Evolutionary conservation across 768 basidiomycete genomes (phyloP).

Genomic region (Ramaria rubella): DNA sequence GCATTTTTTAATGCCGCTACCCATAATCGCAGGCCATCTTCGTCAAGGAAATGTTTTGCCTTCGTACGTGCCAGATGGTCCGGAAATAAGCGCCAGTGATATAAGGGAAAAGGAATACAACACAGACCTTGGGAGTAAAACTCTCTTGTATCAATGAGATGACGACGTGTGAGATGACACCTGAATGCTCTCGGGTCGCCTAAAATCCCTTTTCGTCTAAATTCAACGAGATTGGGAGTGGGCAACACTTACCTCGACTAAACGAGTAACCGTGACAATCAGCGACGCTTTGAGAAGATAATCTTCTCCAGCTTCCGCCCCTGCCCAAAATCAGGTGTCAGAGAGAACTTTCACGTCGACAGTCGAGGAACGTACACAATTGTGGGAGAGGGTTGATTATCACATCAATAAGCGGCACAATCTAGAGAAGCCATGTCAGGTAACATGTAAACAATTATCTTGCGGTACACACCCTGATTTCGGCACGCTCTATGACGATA

Average conservation of each 20-base stretch:
- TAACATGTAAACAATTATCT: neutral
- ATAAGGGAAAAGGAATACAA: conserved; percentile 11
- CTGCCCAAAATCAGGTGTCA: too few relatives aligned
- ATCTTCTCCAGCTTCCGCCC: conserved; percentile 61
- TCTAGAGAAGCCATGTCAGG: conserved; percentile 34
- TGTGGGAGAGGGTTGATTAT: conserved; percentile 61
- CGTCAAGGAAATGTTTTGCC: conserved; percentile 66
- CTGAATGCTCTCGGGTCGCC: conserved; percentile 63
- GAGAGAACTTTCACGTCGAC: conserved; percentile 11
- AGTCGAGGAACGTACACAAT: conserved; percentile 49
- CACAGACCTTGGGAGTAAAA: conserved; percentile 44
- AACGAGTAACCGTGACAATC: conserved; percentile 59
- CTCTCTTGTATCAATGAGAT: conserved; percentile 62
- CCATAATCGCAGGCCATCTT: conserved; percentile 77
- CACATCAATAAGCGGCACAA: conserved; percentile 55
- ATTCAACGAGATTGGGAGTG: too few relatives aligned
- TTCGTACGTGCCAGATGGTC: conserved; percentile 25
- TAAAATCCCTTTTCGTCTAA: too few relatives aligned
- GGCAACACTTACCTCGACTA: conserved; percentile 60
- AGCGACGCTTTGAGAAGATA: conserved; percentile 67
- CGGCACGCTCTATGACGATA: conserved; percentile 52
- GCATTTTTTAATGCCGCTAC: conserved; percentile 61
- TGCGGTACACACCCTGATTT: conserved; percentile 25
- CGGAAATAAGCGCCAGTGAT: too few relatives aligned
- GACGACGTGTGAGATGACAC: conserved; percentile 45